Percentiles rank a stretch among this genome's conserved stretches.
Conservation (phyloP, 495 filamentous ascomycete genomes). For the Niebla homalea region DNA sequence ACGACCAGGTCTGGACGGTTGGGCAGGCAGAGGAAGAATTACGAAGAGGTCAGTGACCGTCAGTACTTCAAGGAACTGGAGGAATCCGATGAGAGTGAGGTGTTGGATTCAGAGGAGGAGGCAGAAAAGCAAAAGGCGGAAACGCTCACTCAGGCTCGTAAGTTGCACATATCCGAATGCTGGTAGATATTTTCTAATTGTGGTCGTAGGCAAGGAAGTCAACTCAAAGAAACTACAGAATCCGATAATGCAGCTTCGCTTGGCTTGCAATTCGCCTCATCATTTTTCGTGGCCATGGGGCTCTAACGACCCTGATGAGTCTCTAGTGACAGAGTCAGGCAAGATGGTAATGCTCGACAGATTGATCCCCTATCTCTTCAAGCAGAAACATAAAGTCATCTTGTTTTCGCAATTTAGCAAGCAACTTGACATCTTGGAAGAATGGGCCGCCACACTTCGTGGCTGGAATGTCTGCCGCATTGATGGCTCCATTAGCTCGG, state of each 20-base stretch:
- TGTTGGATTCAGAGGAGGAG: conserved; percentile 38
- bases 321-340: conserved; percentile 69
- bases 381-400: conserved; percentile 72
- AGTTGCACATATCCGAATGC: conserved; percentile 15
- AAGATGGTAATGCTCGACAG: conserved; percentile 94
- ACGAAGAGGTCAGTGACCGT: conserved; percentile 63
- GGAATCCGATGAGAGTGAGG: conserved; percentile 36
- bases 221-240: conserved; percentile 90
- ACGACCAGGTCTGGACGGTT: conserved; percentile 31
- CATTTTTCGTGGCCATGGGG: conserved; percentile 93
- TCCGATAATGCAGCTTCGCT: conserved; percentile 80
- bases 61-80: conserved; percentile 58
- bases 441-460: conserved; percentile 62
- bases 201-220: conserved; percentile 51
- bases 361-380: conserved; percentile 62
- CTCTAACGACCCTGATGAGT: conserved; percentile 50
- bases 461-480: conserved; percentile 78
- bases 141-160: conserved; percentile 67
- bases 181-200: not conserved
- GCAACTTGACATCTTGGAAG: conserved; percentile 79
- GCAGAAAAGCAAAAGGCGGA: conserved; percentile 56
- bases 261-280: conserved; percentile 86
- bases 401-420: conserved; percentile 96
- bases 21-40: conserved; percentile 41
- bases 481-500: conserved; percentile 73